Conservation (phyloP, 1,284 basidiomycete species). For the Ustilago tritici region DNA sequence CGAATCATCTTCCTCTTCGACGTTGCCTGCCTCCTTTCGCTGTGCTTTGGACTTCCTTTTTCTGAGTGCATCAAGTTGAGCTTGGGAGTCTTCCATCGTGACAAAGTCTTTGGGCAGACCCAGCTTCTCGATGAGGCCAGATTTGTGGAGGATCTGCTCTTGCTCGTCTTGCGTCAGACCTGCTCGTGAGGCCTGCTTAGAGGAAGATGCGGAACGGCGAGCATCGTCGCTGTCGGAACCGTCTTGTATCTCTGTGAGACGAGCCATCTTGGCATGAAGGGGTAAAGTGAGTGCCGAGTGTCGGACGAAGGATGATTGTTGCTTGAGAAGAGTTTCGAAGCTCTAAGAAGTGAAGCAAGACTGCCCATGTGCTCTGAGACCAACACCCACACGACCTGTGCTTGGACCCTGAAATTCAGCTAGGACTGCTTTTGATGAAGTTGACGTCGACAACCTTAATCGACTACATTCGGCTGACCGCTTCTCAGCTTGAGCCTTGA, state of each 20-base stretch:
- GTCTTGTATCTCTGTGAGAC: constrained; percentile 42
- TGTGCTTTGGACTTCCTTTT: background rate
- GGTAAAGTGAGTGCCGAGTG: background rate
- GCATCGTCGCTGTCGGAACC: constrained; percentile 32
- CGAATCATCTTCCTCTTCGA: constrained; percentile 6
- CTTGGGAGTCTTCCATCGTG: constrained; percentile 41
- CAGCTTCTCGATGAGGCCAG: constrained; percentile 45
- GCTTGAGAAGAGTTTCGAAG: constrained; percentile 6
- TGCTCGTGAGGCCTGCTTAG: background rate
- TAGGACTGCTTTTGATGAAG: background rate
- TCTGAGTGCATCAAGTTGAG: constrained; percentile 38
- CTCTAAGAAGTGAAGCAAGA: no score
- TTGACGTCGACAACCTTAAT: background rate
- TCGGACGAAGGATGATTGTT: background rate
- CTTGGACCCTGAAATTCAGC: constrained; percentile 18
- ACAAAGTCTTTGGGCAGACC: constrained; percentile 53
- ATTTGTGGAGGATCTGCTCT: constrained; percentile 49
- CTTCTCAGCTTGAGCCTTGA: background rate
- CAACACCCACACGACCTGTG: constrained; percentile 5
- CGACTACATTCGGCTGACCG: background rate
- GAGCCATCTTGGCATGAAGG: constrained; percentile 22
- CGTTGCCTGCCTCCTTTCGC: background rate
- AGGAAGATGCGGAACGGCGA: constrained; percentile 4
- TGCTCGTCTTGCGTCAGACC: constrained; percentile 42
- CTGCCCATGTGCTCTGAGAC: background rate